phyloP scores from a whole-genome alignment of 805 yeast species.

The Teunomyces panamensis region DNA sequence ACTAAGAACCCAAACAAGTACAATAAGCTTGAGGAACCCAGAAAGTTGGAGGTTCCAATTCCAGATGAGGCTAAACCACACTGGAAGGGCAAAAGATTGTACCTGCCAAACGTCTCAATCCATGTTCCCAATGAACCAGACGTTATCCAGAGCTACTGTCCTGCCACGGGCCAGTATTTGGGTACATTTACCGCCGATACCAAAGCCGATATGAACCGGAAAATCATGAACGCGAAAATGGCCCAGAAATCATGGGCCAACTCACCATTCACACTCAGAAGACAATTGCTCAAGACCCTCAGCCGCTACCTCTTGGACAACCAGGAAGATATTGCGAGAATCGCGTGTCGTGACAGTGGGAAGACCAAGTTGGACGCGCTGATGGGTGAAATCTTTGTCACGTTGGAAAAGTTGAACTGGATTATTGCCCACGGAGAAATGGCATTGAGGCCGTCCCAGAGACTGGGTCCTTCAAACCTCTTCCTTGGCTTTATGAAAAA shows the following conservation, averaged over 20 bases:
- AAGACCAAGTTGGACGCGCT: conserved; percentile 95
- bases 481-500: conserved; percentile 80
- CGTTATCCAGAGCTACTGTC: conserved; percentile 82
- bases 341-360: conserved; percentile 96
- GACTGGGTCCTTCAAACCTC: conserved; percentile 86
- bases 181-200: conserved; percentile 68
- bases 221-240: conserved; percentile 48
- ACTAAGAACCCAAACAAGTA: conserved; percentile 38
- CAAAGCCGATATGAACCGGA: conserved; percentile 66
- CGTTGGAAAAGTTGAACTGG: conserved; percentile 92
- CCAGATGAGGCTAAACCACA: conserved; percentile 83
- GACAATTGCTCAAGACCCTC: conserved; percentile 68
- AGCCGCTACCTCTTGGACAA: conserved; percentile 69
- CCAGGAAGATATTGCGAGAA: conserved; percentile 83
- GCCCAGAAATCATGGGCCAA: conserved; percentile 55
- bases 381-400: conserved; percentile 94
- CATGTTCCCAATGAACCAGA: conserved; percentile 60
- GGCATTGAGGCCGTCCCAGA: conserved; percentile 62
- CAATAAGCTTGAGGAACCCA: conserved; percentile 42
- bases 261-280: conserved; percentile 62
- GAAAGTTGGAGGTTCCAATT: conserved; percentile 50
- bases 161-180: conserved; percentile 89
- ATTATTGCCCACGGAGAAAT: conserved; percentile 76
- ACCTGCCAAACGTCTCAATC: conserved; percentile 54
- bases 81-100: conserved; percentile 85